Base-by-base conservation (phyloP, 1,284 basidiomycete species). In the Taiwanofungus camphoratus region DNA sequence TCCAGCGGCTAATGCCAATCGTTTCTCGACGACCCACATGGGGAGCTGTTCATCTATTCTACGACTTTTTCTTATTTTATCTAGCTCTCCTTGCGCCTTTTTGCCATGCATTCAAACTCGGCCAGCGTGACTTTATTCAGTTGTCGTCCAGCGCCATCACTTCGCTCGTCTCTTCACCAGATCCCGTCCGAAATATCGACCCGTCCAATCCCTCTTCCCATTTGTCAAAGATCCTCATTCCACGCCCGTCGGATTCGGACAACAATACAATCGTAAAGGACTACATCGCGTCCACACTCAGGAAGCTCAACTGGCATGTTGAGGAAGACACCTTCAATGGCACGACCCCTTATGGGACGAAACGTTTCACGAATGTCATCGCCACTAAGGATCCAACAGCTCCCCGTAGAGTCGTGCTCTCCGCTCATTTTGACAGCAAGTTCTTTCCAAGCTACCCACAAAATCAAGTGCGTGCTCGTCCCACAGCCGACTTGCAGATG, bases 371-470 rank as follows among this genome's bases (percentile, higher is more conserved):
- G 18, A 99, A 99, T 67, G 73, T 98, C 37, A 82, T 99, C 52
- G 91, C 93, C 30, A 99, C 96, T 12, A 95, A 97, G 60, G 87
- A 97, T 56, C 85, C 87, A 4, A 67, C 70, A n/a, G 92, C 95
- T 0, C 69, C 86, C 1, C 67, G 87, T 31, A 83, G 87, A 54
- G 72, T 99, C 20, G 74, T 95, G n/a, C 64, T 99, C 6, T 74
- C 94, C 2, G 96, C 95, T 4, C 96, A 99, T 62, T 93, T 90
- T 56, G 96, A 99, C 64, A 92, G 87, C 64, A 99, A 99, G 67
- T 96, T 80, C 67, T 95, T 89, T 55, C 66, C 79, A 0, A 65
- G 63, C 1, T 82, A 73, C 51, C 87, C 88, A 1, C 65, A 77
- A 24, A 84, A 87, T 55, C 82, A 89, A 68, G 86, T 87, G 58